Base-by-base conservation (phyloP, 805 yeast genomes). In the Teunomyces aglyptinius region DNA sequence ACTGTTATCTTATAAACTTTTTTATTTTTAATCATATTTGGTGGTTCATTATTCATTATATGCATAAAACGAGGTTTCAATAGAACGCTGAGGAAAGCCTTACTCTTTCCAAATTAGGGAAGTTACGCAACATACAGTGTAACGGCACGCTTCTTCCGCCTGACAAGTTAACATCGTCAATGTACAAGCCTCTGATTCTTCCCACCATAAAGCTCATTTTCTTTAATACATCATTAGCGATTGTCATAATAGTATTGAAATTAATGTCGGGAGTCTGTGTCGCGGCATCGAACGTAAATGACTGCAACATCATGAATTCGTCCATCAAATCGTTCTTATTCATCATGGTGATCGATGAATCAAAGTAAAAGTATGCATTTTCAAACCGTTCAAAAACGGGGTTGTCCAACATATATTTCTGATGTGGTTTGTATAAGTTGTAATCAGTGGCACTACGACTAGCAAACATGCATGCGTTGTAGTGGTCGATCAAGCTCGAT, bases 151-250 rank as follows among this genome's bases (percentile, higher is more conserved):
- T 61, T 43, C 64, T 60, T 27, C 65, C 72, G 1, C 71, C 73
- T 2, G 46, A 39, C 15, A 67, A 51, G 15, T 57, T 49, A 13
- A 46, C 47, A 45, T 69, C 75, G 46, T 69, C 71, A 31, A 69
- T 59, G 43, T 60, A 65, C 15, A 68, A 42, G 3, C 65, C 66
- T 45, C 63, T 53, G 10, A 68, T 60, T 38, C 70, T 52, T 12
- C 59, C 65, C 41, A 64, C 39, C 69, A 68, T 64, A 49, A 65
- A 65, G 40, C 56, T 52, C 53, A 59, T 55, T 41, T 68, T 68
- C 50, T 66, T 65, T 46, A 68, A 57, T 6, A 68, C 58, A 55
- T 67, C 72, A 45, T 63, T 62, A 11, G 64, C 63, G n/a, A 68
- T 60, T 7, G 64, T 50, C 2, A 64, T 58, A 16, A 67, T 47